Base-by-base conservation (phyloP, 2,329 filamentous ascomycete species). In the Claviceps monticola region DNA sequence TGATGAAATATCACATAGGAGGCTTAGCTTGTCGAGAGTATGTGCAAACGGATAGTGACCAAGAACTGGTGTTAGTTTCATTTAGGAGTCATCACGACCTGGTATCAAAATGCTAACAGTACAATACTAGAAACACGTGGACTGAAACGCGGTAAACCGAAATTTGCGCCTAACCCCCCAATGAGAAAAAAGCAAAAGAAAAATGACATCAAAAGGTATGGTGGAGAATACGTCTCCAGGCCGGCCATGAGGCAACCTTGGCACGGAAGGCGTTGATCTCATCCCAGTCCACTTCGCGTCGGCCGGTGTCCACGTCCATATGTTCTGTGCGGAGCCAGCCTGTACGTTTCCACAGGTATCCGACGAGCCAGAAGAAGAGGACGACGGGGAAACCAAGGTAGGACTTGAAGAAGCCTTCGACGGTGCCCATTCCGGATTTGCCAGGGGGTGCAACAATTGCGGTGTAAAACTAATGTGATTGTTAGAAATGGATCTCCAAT, bases 251-350 rank as follows among this genome's bases (percentile, higher is more conserved):
- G 16, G 74, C 74, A 19, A 78, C 62, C 63, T 71, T 62, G 39
- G 69, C 74, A 34, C 74, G 71, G 59, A 75, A 70, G 39, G 68
- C 73, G 62, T 82, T 75, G 66, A 83, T 81, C 42, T 69, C 68
- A 11, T 83, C 79, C 79, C 79, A 84, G 62, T 86, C 76, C 53
- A 84, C 73, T 65, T 80, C 76, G 56, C 82, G 75, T 53, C 82
- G 76, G 49, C 80, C 82, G 51, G 74, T 76, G 62, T 86, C 82
- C 51, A 87, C 72, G 58, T 87, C 83, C 57, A 88, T 85, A 55
- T 85, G 69, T 37, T 70, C 63, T 1, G 75, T 70, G 38, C 65
- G 72, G 54, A 83, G 68, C 76, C 78, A 84, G 21, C 76, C 76
- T 48, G 71, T 65, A 47, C 80, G 71, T 72, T 86, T 86, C 83